Evolutionary conservation across 306 rosid species (phyloP), one percentile per base, ranked within the genome.

Genomic region (Quercus gilva): DNA sequence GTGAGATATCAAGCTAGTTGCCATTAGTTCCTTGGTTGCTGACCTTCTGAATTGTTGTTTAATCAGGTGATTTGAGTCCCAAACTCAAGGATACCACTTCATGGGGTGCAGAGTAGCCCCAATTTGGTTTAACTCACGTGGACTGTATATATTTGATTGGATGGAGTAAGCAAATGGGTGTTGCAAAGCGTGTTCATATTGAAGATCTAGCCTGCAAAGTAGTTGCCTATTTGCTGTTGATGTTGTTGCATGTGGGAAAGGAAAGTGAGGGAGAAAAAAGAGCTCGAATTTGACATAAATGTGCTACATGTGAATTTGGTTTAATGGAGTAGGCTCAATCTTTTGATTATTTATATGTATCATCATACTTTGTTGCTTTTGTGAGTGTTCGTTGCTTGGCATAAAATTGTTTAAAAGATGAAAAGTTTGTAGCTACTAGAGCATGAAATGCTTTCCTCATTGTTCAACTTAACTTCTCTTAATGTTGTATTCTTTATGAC

Each of bases 111-210:
- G 45, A 64, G 81, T 60, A 73, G 83, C 88, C 78, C 79, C 89
- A 70, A 75, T 76, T 72, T 79, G 78, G 82, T 80, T 78, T 82
- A 56, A 59, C 80, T 60, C 65, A 78, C 81, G 77, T 82, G 76
- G 80, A 74, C 74, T 92, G 91, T 89, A 89, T 81, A 90, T 90
- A 92, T 80, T 71, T 67, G 82, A 90, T 90, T 88, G 91, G 88
- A 74, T 75, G 87, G 81, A 86, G 83, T 51, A 73, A 63, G 76
- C 80, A 69, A 82, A 77, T 71, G 85, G 85, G 81, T 83, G 80
- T 59, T 65, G 77, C 87, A 75, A 71, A 35, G 74, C 78, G 57
- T 33, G 69, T 26, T 75, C 78, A 75, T 65, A 76, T 56, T 70
- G 82, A 70, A 56, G 84, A 80, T 75, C 81, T 71, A 76, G 84